A percentile compares a stretch with the other conserved stretches of the same genome.
Conservation (phyloP, 2,329 filamentous ascomycete genomes). For the Venturia asperata region DNA sequence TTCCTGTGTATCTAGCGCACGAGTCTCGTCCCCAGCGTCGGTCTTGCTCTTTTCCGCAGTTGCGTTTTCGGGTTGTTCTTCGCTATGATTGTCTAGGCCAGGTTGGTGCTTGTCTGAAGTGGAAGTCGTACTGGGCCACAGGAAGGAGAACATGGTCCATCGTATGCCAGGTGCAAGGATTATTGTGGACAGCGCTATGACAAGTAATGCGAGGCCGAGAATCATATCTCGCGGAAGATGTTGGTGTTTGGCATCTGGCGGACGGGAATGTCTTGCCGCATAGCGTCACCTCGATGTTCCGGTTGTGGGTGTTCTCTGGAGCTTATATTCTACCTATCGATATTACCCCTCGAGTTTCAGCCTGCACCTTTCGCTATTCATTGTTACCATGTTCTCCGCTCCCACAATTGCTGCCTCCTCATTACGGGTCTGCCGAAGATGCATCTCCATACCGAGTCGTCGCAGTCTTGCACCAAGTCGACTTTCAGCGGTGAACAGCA, state of each 20-base stretch:
- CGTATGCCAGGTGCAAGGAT: background rate
- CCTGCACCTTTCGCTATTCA: background rate
- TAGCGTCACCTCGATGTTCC: background rate
- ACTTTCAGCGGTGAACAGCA: background rate
- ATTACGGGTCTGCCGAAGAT: constrained; percentile 7
- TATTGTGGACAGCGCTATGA: constrained; percentile 1
- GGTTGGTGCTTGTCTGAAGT: constrained; percentile 35
- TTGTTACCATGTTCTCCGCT: background rate
- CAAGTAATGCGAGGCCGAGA: constrained; percentile 9
- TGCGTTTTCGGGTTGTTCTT: background rate
- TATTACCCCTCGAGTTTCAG: background rate
- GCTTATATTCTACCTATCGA: background rate
- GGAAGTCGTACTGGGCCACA: constrained; percentile 28
- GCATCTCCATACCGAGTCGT: background rate
- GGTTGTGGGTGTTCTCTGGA: background rate
- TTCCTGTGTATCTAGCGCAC: background rate
- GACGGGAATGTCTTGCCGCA: background rate
- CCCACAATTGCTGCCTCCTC: constrained; percentile 4
- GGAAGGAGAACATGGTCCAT: constrained; percentile 17
- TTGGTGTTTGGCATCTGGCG: background rate
- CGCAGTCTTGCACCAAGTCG: background rate
- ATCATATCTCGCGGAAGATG: background rate
- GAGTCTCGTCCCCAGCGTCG: background rate
- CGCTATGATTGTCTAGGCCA: background rate
- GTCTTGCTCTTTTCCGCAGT: background rate